Evolutionary conservation across 139 green algal genomes (phyloP).

Genomic region (Auxenochlorella protothecoides): DNA sequence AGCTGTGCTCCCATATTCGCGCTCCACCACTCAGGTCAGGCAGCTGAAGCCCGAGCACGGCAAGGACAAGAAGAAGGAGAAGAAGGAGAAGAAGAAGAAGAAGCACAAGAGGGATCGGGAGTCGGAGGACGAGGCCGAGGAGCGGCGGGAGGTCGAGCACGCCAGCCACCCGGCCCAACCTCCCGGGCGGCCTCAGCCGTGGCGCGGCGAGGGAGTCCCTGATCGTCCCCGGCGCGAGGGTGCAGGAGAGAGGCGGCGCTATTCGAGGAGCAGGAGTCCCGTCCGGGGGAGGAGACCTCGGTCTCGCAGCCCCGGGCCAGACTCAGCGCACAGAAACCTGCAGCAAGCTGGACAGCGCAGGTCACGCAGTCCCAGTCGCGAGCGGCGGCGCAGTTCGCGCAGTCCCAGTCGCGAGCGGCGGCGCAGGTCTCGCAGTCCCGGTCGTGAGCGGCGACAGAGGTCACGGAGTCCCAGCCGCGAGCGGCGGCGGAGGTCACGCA

Average conservation of each 20-base stretch:
- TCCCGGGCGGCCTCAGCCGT: constrained; percentile 1
- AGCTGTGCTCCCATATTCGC: constrained; percentile 6
- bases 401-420: no score
- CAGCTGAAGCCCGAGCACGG: constrained; percentile 24
- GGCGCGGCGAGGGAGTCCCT: constrained; percentile 1
- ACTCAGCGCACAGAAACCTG: no score
- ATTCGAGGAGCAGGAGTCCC: neutral
- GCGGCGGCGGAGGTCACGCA: neutral
- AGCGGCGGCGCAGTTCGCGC: no score
- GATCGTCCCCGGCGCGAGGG: neutral
- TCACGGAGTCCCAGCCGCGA: neutral
- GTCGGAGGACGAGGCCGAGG: constrained; percentile 2
- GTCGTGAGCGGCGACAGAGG: no score
- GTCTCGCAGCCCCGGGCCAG: no score
- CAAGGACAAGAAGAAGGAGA: constrained; percentile 38
- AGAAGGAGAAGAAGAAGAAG: constrained; percentile 45
- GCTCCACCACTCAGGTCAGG: constrained; percentile 22
- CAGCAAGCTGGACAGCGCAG: no score
- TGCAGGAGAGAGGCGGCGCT: no score
- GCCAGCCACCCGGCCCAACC: constrained; percentile 1
- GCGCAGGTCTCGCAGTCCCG: no score
- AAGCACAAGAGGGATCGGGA: constrained; percentile 33
- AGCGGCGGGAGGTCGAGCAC: neutral
- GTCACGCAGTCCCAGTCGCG: no score
- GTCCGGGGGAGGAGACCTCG: no score